These are phyloP conservation scores for Starmerella apicola DNA, from an alignment of 805 yeast species.

Conservation along the genomic window DNA sequence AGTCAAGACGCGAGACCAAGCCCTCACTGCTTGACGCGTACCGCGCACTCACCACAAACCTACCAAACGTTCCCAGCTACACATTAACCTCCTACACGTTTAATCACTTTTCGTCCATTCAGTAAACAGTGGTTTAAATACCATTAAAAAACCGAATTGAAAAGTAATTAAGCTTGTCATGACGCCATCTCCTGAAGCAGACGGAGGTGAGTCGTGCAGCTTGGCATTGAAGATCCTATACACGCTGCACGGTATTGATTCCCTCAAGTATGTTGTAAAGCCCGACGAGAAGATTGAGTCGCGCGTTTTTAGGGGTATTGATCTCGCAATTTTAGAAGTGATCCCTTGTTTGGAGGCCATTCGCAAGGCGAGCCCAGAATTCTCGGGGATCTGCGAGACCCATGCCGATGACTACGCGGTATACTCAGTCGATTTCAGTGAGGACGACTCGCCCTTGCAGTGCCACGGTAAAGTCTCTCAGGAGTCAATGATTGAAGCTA, in stretches of 20 bases:
- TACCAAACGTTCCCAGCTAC: too few species aligned
- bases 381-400: slow-evolving; percentile 21
- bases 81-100: too few species aligned
- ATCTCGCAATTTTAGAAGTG: slow-evolving; percentile 26
- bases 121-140: too few species aligned
- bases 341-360: slow-evolving; percentile 27
- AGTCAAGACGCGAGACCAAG: too few species aligned
- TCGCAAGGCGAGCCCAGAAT: slow-evolving; percentile 28
- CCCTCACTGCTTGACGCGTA: too few species aligned
- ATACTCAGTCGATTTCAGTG: slow-evolving; percentile 31
- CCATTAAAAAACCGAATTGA: too few species aligned
- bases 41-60: too few species aligned
- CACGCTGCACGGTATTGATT: slow-evolving; percentile 27
- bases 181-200: not conserved
- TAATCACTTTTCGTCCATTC: too few species aligned
- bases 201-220: slow-evolving; percentile 1
- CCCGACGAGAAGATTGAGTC: slow-evolving; percentile 19
- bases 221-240: slow-evolving; percentile 29
- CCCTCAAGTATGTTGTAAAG: slow-evolving; percentile 28
- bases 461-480: slow-evolving; percentile 30
- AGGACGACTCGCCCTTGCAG: slow-evolving; percentile 29
- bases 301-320: slow-evolving; percentile 17
- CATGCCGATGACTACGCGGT: slow-evolving; percentile 29
- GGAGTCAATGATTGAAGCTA: slow-evolving; percentile 6
- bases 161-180: too few species aligned